phyloP scores from a whole-genome alignment of 305 asterid genomes.

The Andrographis paniculata region DNA sequence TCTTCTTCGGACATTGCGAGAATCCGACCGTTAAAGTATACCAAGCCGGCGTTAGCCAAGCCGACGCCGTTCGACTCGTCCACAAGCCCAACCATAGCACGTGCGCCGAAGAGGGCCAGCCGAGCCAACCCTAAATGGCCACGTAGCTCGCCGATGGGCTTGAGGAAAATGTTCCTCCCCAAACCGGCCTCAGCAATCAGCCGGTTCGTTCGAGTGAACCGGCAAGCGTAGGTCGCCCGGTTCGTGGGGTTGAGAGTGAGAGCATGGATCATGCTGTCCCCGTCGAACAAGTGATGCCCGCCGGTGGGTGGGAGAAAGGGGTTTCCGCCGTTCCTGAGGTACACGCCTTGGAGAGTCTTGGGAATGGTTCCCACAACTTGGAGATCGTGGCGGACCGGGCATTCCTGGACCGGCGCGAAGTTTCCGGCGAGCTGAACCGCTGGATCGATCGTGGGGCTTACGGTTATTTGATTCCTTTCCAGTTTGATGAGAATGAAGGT shows the following conservation, averaged over 20 bases:
- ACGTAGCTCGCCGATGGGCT: slow-evolving; percentile 52
- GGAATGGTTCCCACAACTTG: slow-evolving; percentile 46
- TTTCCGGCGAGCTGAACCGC: slow-evolving; percentile 50
- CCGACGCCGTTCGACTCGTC: slow-evolving; percentile 25
- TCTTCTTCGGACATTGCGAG: slow-evolving; percentile 60
- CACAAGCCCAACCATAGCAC: slow-evolving; percentile 29
- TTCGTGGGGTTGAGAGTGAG: slow-evolving; percentile 23
- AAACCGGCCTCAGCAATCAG: slow-evolving; percentile 34
- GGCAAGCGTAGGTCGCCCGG: slow-evolving; percentile 43
- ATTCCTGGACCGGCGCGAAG: slow-evolving; percentile 45
- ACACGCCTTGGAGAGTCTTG: slow-evolving; percentile 28
- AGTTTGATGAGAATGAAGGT: slow-evolving; percentile 19
- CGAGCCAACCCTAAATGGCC: slow-evolving; percentile 56
- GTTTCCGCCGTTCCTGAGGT: slow-evolving; percentile 57
- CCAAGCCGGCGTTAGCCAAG: slow-evolving; percentile 43
- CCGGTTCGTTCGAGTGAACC: slow-evolving; percentile 47
- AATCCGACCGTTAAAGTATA: slow-evolving; percentile 43
- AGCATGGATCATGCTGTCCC: slow-evolving; percentile 67
- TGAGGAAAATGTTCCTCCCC: slow-evolving; percentile 42
- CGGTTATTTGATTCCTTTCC: slow-evolving; percentile 30
- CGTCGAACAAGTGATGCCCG: slow-evolving; percentile 66
- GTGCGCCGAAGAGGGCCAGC: slow-evolving; percentile 31
- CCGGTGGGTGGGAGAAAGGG: slow-evolving; percentile 32
- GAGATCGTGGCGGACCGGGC: slow-evolving; percentile 46
- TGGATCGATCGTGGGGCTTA: slow-evolving; percentile 41